Conservation (phyloP, 1,139 yeast genomes). For the Debaryomyces sp. region DNA sequence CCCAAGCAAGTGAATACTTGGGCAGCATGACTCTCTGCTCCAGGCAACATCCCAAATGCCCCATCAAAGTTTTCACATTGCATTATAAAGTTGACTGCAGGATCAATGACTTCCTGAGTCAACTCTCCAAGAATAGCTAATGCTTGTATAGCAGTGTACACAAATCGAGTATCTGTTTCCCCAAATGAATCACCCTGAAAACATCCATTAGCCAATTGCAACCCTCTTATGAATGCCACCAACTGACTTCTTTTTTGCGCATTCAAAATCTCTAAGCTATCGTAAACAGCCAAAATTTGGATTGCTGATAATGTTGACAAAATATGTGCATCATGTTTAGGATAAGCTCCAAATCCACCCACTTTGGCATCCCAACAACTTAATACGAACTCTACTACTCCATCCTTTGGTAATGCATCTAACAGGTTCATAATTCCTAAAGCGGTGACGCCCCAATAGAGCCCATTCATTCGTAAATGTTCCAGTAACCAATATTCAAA, state of each 20-base stretch:
- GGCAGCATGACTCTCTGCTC: conserved; percentile 94
- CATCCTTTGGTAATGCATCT: conserved; percentile 55
- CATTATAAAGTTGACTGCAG: conserved; percentile 66
- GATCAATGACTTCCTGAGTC: conserved; percentile 59
- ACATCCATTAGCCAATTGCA: conserved; percentile 76
- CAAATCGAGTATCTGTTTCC: conserved; percentile 89
- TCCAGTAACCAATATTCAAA: conserved; percentile 89
- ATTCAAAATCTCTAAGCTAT: conserved; percentile 44
- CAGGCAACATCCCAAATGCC: conserved; percentile 92
- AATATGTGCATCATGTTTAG: conserved; percentile 89
- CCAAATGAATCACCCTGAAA: conserved; percentile 91
- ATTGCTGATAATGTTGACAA: conserved; percentile 84
- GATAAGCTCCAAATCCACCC: conserved; percentile 93
- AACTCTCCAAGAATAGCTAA: conserved; percentile 69
- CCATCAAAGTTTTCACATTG: conserved; percentile 91
- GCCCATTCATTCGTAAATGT: conserved; percentile 85
- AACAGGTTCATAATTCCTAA: conserved; percentile 60
- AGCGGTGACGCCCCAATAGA: conserved; percentile 96
- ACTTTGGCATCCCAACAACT: conserved; percentile 60
- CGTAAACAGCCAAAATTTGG: conserved; percentile 70
- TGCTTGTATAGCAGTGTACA: conserved; percentile 77
- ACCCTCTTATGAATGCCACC: conserved; percentile 43
- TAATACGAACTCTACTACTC: conserved; percentile 67
- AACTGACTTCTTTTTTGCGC: conserved; percentile 28
- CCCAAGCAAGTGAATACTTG: conserved; percentile 89